Conservation (phyloP, 441 rosid genomes). For the Arabidopsis hybrid region DNA sequence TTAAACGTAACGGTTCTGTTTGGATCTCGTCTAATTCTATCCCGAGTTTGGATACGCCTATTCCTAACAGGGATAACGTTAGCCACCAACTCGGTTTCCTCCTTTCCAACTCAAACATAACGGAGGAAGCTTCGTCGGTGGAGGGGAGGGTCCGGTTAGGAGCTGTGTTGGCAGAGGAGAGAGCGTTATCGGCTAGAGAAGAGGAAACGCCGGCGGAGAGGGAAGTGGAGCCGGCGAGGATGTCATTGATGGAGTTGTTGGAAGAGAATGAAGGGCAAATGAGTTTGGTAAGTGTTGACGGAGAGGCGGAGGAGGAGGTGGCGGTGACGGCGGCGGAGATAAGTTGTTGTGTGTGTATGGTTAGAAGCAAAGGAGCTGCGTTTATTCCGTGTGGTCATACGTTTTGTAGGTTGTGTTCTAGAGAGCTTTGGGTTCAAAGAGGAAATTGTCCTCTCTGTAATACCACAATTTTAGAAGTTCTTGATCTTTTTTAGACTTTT, state of each 20-base stretch:
- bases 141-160: conserved; percentile 44
- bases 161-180: conserved; percentile 66
- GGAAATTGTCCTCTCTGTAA: conserved; percentile 94
- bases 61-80: conserved; percentile 34
- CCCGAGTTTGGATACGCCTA: conserved; percentile 55
- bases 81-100: conserved; percentile 37
- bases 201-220: conserved; percentile 59
- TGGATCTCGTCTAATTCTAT: conserved; percentile 65
- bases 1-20: conserved; percentile 70
- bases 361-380: conserved; percentile 92
- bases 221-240: conserved; percentile 61
- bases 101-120: conserved; percentile 22
- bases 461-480: conserved; percentile 74
- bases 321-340: conserved; percentile 50
- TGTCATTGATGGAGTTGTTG: conserved; percentile 88
- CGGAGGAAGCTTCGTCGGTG: conserved; percentile 4
- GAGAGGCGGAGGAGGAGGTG: conserved; percentile 32
- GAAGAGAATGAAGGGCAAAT: conserved; percentile 77
- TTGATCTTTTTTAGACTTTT: conserved; percentile 69
- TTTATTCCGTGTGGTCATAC: conserved; percentile 96
- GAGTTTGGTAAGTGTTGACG: conserved; percentile 54
- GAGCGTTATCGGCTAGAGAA: conserved; percentile 73
- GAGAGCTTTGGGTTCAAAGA: conserved; percentile 88
- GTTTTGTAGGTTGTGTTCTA: conserved; percentile 90
- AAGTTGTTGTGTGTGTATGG: conserved; percentile 95